These are phyloP conservation scores for Daldinia vernicosa DNA, from an alignment of 495 filamentous ascomycete species.

Conservation along the genomic window DNA sequence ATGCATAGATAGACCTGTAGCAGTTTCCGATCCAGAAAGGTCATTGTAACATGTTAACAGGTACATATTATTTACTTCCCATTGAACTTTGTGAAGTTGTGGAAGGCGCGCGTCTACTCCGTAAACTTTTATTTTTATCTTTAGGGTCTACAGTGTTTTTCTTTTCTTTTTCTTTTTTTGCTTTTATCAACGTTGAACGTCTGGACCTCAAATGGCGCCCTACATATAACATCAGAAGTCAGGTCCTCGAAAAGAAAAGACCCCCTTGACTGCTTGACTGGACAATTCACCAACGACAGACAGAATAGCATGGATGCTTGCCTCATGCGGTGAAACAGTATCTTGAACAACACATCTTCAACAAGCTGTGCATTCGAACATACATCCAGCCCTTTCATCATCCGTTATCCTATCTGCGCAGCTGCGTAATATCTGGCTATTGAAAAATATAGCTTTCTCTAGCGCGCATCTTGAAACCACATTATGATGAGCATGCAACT, in stretches of 20 bases:
- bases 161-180: constrained; percentile 7
- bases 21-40: neutral
- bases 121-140: neutral
- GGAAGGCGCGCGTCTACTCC: neutral
- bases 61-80: neutral
- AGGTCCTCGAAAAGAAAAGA: constrained; percentile 11
- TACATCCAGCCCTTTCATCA: neutral
- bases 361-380: constrained; percentile 5
- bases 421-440: constrained; percentile 28
- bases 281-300: constrained; percentile 30
- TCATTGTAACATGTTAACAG: no score
- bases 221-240: neutral
- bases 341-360: constrained; percentile 42
- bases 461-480: constrained; percentile 24
- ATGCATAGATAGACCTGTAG: neutral
- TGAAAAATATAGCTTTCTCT: constrained; percentile 12
- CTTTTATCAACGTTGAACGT: neutral
- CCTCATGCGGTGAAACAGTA: constrained; percentile 39
- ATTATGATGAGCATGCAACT: constrained; percentile 31
- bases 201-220: no score
- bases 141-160: neutral
- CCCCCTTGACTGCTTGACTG: constrained; percentile 25
- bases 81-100: neutral
- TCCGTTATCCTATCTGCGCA: neutral
- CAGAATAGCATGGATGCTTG: constrained; percentile 15